Conservation (phyloP, 2,329 filamentous ascomycete species). For the Microcyclospora tardicrescens region DNA sequence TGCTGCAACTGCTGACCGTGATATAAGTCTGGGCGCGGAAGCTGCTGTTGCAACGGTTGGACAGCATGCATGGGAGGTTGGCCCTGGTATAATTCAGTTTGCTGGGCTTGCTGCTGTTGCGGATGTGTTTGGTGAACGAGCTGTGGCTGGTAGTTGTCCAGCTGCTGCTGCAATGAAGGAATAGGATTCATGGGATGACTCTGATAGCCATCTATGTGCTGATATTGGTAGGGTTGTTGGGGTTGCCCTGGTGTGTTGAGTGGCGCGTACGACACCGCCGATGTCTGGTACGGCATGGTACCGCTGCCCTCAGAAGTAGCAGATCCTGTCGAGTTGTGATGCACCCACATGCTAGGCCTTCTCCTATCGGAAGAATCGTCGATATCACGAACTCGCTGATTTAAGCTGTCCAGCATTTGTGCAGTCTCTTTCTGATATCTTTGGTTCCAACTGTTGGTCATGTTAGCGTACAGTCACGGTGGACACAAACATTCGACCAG, state of each 20-base stretch:
- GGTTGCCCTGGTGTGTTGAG: slow-evolving; percentile 6
- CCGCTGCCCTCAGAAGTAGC: slow-evolving; percentile 13
- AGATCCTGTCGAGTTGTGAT: slow-evolving; percentile 15
- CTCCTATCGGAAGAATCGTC: slow-evolving; percentile 11
- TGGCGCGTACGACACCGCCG: too few relatives aligned
- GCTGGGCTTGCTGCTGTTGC: slow-evolving; percentile 5
- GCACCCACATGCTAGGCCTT: slow-evolving; percentile 17
- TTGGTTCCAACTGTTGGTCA: slow-evolving; percentile 30
- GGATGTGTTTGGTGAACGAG: neutral
- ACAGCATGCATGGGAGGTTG: slow-evolving; percentile 3
- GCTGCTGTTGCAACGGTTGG: slow-evolving; percentile 1
- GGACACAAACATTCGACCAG: slow-evolving; percentile 1
- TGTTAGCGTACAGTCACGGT: slow-evolving; percentile 1
- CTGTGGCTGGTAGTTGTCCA: neutral
- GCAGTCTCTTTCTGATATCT: slow-evolving; percentile 35
- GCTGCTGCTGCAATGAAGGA: neutral
- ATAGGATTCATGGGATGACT: slow-evolving; percentile 1
- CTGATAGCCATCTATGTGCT: slow-evolving; percentile 2
- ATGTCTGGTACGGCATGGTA: slow-evolving; percentile 8
- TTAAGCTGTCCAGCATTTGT: slow-evolving; percentile 28
- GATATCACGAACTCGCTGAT: slow-evolving; percentile 25
- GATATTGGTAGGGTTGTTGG: slow-evolving; percentile 6
- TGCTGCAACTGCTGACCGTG: neutral
- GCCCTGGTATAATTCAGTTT: slow-evolving; percentile 7
- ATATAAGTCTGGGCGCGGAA: slow-evolving; percentile 6